phyloP scores from a whole-genome alignment of 2,329 filamentous ascomycete genomes.

The Fusarium keratoplasticum region DNA sequence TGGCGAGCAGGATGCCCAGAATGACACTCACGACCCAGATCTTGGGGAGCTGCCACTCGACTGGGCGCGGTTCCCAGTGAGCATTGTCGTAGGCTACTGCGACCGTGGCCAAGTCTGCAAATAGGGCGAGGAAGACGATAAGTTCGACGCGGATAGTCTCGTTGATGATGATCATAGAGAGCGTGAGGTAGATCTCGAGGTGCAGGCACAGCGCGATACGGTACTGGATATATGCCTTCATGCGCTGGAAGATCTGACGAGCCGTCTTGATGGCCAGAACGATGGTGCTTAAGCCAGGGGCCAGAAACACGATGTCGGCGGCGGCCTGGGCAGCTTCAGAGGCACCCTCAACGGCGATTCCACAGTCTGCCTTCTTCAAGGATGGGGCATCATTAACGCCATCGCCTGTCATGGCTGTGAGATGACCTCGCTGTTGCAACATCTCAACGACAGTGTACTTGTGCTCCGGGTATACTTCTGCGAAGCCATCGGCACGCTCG shows the following conservation, averaged over 20 bases:
- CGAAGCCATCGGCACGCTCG: constrained; percentile 26
- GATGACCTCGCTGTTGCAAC: constrained; percentile 18
- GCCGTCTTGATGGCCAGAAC: constrained; percentile 11
- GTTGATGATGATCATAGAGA: constrained; percentile 30
- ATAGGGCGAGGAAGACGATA: not conserved
- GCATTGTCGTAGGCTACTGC: constrained; percentile 34
- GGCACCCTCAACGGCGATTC: constrained; percentile 24
- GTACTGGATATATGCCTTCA: constrained; percentile 34
- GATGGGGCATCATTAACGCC: constrained; percentile 26
- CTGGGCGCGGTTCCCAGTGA: constrained; percentile 20
- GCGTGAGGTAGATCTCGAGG: constrained; percentile 15
- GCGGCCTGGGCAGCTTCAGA: constrained; percentile 26
- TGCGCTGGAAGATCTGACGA: constrained; percentile 19
- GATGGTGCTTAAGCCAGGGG: not conserved
- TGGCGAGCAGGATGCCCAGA: not conserved
- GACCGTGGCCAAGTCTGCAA: constrained; percentile 18
- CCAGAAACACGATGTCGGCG: constrained; percentile 24
- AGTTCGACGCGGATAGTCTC: constrained; percentile 26
- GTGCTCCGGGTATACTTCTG: constrained; percentile 23
- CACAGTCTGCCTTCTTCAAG: constrained; percentile 17
- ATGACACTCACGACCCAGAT: constrained; percentile 31
- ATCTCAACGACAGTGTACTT: constrained; percentile 29
- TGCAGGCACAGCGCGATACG: constrained; percentile 25
- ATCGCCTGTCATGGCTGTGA: constrained; percentile 25
- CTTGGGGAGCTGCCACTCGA: constrained; percentile 26